These are phyloP conservation scores for Pholiota molesta DNA, from an alignment of 768 basidiomycete species.

Conservation along the genomic window DNA sequence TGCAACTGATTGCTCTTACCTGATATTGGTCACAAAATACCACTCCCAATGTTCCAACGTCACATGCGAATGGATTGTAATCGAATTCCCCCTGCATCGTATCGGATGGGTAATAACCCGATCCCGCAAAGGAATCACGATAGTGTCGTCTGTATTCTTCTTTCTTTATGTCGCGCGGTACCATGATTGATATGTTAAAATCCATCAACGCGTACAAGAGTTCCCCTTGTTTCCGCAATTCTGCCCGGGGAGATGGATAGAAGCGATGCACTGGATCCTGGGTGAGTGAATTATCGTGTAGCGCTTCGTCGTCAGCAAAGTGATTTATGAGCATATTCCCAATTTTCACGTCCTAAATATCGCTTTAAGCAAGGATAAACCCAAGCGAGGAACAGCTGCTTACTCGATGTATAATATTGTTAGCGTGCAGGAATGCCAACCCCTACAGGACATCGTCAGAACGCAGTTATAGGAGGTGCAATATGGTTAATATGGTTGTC, in stretches of 20 bases:
- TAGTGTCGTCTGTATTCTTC: constrained; percentile 14
- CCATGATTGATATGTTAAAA: constrained; percentile 24
- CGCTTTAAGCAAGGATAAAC: not conserved
- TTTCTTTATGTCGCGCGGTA: constrained; percentile 14
- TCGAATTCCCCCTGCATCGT: constrained; percentile 27
- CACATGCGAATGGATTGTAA: constrained; percentile 30
- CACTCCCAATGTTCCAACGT: constrained; percentile 26
- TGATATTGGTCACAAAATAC: constrained; percentile 12
- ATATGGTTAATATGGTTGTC: not conserved
- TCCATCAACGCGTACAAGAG: constrained; percentile 27
- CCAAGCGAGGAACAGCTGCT: not conserved
- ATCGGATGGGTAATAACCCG: constrained; percentile 8
- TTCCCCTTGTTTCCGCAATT: constrained; percentile 12
- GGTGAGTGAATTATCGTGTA: no score
- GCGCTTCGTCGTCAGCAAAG: not conserved
- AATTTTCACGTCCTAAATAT: constrained; percentile 12
- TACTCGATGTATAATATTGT: constrained; percentile 26
- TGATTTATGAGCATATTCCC: constrained; percentile 23
- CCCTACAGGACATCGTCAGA: constrained; percentile 12
- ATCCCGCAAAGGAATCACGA: constrained; percentile 12
- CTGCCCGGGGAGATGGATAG: not conserved
- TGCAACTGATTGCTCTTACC: constrained; percentile 11
- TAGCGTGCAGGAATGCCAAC: constrained; percentile 21
- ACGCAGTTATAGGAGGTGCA: not conserved
- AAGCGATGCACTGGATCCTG: no score